Base-by-base conservation (phyloP, 208 protist species). In the Histomonas meleagridis region DNA sequence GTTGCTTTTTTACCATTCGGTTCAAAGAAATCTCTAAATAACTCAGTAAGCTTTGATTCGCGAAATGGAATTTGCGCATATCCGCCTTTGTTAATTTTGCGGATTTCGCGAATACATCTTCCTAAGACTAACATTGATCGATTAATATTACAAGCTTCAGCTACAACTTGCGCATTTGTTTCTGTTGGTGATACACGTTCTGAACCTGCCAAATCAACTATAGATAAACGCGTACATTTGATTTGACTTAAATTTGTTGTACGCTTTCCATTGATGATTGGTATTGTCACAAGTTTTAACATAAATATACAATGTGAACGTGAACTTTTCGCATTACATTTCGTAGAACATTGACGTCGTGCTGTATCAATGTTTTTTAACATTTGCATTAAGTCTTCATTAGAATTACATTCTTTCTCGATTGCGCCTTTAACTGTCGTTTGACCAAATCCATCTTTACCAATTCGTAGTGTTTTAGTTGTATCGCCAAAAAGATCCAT, bases 61-160 rank as follows among this genome's bases (percentile, higher is more conserved):
- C 70, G 70, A 51, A 49, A 79, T 18, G 70, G 70, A 79, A 79
- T 49, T 79, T 23, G 70, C 14, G 23, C 7, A 57, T 18, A 21
- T 21, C 35, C n/a, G 14, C 70, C 70, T 23, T 49, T 49, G n/a
- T n/a, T 51, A 1, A 26, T 43, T 51, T 32, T 86, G 76, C 76
- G 55, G n/a, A 79, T n/a, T 14, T 35, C 28, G 0, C 70, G 3
- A 51, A 79, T 79, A 40, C 70, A 79, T 51, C 49, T 79, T n/a
- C 70, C 70, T n/a, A 79, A 40, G 49, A 79, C 70, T 7, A 79
- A 28, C 70, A 79, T 79, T 3, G n/a, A 23, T 79, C 49, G 46
- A 35, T 79, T 79, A n/a, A 79, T 79, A 35, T 49, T 79, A 28
- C 70, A 79, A 35, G 70, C 70, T 51, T 79, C 70, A n/a, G 46